Evolutionary conservation across 768 basidiomycete species (phyloP).

Genomic region (Stropharia rugosoannulata): DNA sequence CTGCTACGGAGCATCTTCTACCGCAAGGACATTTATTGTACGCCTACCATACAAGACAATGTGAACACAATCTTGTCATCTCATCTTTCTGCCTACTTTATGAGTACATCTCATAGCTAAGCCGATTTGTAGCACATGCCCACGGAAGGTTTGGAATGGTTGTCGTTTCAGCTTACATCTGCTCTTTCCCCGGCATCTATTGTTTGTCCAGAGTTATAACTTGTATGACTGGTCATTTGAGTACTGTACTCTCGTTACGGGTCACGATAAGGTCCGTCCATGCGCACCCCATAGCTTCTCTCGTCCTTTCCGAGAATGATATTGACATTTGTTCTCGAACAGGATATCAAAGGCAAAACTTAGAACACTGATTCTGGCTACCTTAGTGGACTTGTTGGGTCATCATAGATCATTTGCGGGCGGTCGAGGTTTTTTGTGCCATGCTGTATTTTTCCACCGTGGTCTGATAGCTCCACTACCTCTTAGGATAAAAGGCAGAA

Average conservation of each 20-base stretch:
- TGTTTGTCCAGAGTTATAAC: too few species aligned
- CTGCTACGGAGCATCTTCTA: conserved; percentile 34
- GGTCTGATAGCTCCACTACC: too few species aligned
- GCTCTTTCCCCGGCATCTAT: too few species aligned
- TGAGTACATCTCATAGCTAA: background rate
- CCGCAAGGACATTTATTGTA: conserved; percentile 45
- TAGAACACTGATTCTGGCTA: too few species aligned
- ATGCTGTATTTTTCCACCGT: too few species aligned
- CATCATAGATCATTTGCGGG: too few species aligned
- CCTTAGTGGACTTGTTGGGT: too few species aligned
- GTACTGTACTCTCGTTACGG: background rate
- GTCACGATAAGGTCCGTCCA: background rate
- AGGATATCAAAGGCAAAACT: too few species aligned
- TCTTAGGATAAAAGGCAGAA: background rate
- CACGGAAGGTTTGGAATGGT: too few species aligned
- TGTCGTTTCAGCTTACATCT: too few species aligned
- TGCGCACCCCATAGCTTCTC: background rate
- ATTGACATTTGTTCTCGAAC: background rate
- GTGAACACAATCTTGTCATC: conserved; percentile 30
- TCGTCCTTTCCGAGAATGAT: conserved; percentile 1
- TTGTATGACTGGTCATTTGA: too few species aligned
- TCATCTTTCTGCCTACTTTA: background rate
- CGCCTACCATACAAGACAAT: conserved; percentile 42
- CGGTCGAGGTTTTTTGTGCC: too few species aligned
- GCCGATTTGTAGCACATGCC: background rate